Percentiles rank a stretch among this genome's conserved stretches.
Conservation (phyloP, 164 flowering plant genomes). For the Buxus sempervirens region DNA sequence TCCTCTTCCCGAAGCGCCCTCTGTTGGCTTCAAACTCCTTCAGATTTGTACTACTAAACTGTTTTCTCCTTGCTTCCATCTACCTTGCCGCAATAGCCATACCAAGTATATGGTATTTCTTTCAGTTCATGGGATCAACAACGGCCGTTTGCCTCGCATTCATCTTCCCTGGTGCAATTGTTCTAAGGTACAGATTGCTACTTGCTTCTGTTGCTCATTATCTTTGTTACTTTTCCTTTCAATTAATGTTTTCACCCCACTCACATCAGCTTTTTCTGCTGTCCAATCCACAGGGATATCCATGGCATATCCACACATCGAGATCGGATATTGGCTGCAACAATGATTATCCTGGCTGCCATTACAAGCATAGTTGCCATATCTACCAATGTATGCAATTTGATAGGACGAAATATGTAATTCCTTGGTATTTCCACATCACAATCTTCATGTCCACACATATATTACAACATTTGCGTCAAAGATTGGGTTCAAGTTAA, state of each 20-base stretch:
- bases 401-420: constrained; percentile 14
- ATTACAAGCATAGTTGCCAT: constrained; percentile 70
- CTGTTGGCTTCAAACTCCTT: constrained; percentile 33
- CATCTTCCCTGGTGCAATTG: constrained; percentile 87
- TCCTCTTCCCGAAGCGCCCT: constrained; percentile 54
- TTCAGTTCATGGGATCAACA: constrained; percentile 86
- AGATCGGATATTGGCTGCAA: constrained; percentile 54
- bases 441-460: too few species aligned
- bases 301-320: constrained; percentile 60
- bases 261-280: not conserved
- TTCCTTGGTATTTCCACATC: too few species aligned
- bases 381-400: constrained; percentile 49
- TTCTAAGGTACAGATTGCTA: constrained; percentile 60
- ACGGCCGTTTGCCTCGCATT: constrained; percentile 67
- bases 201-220: not conserved
- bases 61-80: constrained; percentile 31
- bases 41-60: constrained; percentile 51
- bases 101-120: constrained; percentile 85
- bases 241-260: too few species aligned
- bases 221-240: too few species aligned
- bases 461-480: too few species aligned
- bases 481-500: too few species aligned
- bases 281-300: constrained; percentile 53
- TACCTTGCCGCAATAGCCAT: constrained; percentile 64
- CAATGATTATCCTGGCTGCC: constrained; percentile 64